Evolutionary conservation across 2,329 filamentous ascomycete species (phyloP).

Genomic region (Nothomitra cinnamomea): DNA sequence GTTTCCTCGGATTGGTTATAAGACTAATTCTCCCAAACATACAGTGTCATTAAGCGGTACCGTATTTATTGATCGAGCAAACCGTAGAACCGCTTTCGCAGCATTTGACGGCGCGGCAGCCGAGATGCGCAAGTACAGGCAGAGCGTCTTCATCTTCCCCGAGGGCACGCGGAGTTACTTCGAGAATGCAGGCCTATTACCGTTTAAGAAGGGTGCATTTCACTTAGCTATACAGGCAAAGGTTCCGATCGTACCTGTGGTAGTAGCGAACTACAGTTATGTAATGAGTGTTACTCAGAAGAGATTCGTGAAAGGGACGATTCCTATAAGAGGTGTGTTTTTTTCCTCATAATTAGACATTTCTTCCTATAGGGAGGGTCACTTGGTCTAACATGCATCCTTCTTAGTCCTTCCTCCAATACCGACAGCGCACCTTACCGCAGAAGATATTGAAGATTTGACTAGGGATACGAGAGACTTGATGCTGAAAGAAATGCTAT

Average conservation of each 20-base stretch:
- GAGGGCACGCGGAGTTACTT: constrained; percentile 90
- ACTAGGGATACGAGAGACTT: constrained; percentile 48
- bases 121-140: constrained; percentile 53
- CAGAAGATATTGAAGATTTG: constrained; percentile 63
- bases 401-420: constrained; percentile 60
- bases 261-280: constrained; percentile 32
- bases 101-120: constrained; percentile 71
- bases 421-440: constrained; percentile 51
- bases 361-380: background rate
- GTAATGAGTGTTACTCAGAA: constrained; percentile 28
- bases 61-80: constrained; percentile 89
- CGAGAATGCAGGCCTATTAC: constrained; percentile 61
- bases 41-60: constrained; percentile 58
- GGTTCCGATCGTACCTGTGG: constrained; percentile 76
- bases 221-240: constrained; percentile 88
- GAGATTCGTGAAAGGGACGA: constrained; percentile 23
- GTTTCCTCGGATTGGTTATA: background rate
- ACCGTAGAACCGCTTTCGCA: constrained; percentile 62
- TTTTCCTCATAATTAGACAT: constrained; percentile 1
- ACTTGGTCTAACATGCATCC: constrained; percentile 7
- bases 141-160: constrained; percentile 71
- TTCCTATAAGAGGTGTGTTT: constrained; percentile 56
- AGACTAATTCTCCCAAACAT: background rate
- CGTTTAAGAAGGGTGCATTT: constrained; percentile 99
- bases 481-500: constrained; percentile 48